Conservation (phyloP, 2,329 filamentous ascomycete species). For the Gaeumannomyces tritici region DNA sequence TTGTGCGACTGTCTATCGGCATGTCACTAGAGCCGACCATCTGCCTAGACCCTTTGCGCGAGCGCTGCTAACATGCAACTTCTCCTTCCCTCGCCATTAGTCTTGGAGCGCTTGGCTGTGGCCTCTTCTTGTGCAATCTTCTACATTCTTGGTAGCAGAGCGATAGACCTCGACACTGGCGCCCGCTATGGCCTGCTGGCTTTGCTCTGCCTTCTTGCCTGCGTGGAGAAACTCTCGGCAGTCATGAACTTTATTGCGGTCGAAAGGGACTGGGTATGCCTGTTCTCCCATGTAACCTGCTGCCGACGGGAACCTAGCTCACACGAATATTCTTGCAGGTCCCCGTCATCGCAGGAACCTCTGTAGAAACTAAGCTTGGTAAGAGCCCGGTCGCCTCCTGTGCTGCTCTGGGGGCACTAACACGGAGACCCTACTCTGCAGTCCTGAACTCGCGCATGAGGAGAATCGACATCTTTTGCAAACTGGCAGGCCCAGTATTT, state of each 20-base stretch:
- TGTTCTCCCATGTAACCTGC: background rate
- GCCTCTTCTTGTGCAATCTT: slow-evolving; percentile 37
- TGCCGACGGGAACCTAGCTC: background rate
- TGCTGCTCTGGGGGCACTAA: background rate
- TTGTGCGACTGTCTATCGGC: slow-evolving; percentile 40
- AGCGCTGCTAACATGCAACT: background rate
- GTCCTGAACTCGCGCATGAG: slow-evolving; percentile 45
- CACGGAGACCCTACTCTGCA: slow-evolving; percentile 1
- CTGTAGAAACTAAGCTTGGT: background rate
- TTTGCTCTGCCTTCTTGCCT: slow-evolving; percentile 42
- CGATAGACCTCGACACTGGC: slow-evolving; percentile 15
- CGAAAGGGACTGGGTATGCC: slow-evolving; percentile 57
- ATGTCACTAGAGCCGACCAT: background rate
- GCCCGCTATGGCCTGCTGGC: slow-evolving; percentile 22
- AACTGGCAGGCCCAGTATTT: slow-evolving; percentile 41
- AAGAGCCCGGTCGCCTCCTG: background rate
- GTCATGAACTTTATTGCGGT: slow-evolving; percentile 59
- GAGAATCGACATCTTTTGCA: slow-evolving; percentile 49
- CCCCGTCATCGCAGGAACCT: background rate
- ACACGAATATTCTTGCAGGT: background rate
- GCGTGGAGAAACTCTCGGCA: slow-evolving; percentile 57
- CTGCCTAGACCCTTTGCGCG: too few relatives aligned
- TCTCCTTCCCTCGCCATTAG: background rate
- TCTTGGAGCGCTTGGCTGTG: slow-evolving; percentile 32
- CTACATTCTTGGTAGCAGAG: slow-evolving; percentile 18